Evolutionary conservation across 1,284 basidiomycete species (phyloP).

Genomic region (Papiliotrema flavescens): DNA sequence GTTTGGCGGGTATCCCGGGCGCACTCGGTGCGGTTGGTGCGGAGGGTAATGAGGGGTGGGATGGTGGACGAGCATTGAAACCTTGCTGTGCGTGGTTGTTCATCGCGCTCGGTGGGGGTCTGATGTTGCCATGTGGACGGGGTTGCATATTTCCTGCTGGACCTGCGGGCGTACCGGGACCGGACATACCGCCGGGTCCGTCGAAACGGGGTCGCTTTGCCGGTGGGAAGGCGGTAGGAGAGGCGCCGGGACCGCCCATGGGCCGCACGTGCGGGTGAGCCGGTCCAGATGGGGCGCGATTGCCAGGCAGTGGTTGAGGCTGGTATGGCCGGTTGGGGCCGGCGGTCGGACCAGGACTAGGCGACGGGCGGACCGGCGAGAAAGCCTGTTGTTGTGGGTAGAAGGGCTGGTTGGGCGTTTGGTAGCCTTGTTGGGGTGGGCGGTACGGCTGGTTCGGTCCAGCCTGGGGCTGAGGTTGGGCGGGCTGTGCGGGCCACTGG

Average conservation of each 20-base stretch:
- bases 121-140: constrained; percentile 17
- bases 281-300: constrained; percentile 12
- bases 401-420: constrained; percentile 10
- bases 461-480: constrained; percentile 1
- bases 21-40: background rate
- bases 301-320: constrained; percentile 16
- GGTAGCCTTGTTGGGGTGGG: constrained; percentile 11
- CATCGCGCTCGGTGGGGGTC: constrained; percentile 22
- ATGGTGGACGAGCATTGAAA: constrained; percentile 50
- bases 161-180: background rate
- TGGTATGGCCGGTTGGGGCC: constrained; percentile 29
- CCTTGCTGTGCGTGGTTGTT: constrained; percentile 34
- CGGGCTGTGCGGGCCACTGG: constrained; percentile 1
- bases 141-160: constrained; percentile 10
- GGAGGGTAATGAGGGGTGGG: constrained; percentile 39
- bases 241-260: constrained; percentile 10
- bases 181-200: constrained; percentile 52
- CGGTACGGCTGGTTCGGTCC: constrained; percentile 4
- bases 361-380: constrained; percentile 11
- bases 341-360: constrained; percentile 15
- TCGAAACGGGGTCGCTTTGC: constrained; percentile 78
- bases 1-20: background rate
- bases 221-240: constrained; percentile 40
- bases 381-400: constrained; percentile 20
- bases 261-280: constrained; percentile 10